phyloP scores from a whole-genome alignment of 768 basidiomycete genomes.

The Russula abietina region DNA sequence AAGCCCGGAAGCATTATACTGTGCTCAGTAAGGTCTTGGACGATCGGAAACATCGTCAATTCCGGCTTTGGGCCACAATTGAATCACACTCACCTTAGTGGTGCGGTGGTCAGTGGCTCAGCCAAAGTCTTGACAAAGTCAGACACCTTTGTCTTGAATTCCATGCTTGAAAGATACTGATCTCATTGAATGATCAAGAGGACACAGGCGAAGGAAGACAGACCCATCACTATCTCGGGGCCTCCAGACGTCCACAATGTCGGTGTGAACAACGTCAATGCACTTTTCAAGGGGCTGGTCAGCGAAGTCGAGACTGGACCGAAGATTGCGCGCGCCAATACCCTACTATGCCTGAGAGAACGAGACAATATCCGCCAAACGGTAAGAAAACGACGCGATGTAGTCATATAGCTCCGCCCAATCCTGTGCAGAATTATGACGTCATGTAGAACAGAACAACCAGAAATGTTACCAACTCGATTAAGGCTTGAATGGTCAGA shows the following conservation, averaged over 20 bases:
- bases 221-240: too few species aligned
- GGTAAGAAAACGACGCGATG: background rate
- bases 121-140: slow-evolving; percentile 3
- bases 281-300: background rate
- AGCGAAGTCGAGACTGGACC: slow-evolving; percentile 1
- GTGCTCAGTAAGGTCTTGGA: background rate
- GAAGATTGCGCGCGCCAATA: slow-evolving; percentile 18
- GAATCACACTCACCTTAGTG: background rate
- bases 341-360: background rate
- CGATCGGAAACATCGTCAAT: too few species aligned
- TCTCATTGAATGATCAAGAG: too few species aligned
- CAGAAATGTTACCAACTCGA: background rate
- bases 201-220: too few species aligned
- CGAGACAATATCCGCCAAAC: background rate
- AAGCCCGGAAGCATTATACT: too few species aligned
- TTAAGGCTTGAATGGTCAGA: background rate
- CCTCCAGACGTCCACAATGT: too few species aligned
- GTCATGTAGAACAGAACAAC: background rate
- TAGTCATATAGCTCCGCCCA: background rate
- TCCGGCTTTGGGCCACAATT: too few species aligned
- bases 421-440: background rate
- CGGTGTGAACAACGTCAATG: background rate
- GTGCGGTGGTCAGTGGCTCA: background rate
- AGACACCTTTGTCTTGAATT: background rate
- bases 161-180: slow-evolving; percentile 3